Evolutionary conservation across 345 rosid genomes (phyloP).

Genomic region (Sonneratia alba): DNA sequence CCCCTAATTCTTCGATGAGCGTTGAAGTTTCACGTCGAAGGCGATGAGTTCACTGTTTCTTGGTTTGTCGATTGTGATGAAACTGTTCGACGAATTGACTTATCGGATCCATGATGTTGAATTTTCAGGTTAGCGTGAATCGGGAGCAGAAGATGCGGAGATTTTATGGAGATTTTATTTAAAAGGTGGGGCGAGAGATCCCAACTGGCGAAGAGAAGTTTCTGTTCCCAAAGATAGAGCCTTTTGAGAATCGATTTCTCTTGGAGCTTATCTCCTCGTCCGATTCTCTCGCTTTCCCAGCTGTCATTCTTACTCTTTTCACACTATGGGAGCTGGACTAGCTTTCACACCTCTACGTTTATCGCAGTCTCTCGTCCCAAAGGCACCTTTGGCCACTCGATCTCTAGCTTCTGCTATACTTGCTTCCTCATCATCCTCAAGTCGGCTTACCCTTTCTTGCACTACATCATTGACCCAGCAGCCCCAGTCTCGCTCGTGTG

Average conservation of each 20-base stretch:
- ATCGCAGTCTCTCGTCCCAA: constrained; percentile 43
- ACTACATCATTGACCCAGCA: constrained; percentile 20
- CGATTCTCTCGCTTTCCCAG: not conserved
- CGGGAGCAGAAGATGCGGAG: not conserved
- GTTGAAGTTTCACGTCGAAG: no score
- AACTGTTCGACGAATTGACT: constrained; percentile 6
- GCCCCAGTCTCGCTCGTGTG: constrained; percentile 36
- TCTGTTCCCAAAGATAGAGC: not conserved
- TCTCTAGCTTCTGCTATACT: constrained; percentile 22
- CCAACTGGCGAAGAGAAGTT: no score
- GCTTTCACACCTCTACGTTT: constrained; percentile 44
- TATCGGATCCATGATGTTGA: not conserved
- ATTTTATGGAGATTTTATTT: not conserved
- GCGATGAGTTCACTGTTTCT: no score
- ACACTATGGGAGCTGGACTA: constrained; percentile 55
- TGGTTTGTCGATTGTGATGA: no score
- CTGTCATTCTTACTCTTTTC: not conserved
- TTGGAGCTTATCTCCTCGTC: not conserved
- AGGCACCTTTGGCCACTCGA: constrained; percentile 29
- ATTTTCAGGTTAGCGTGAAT: constrained; percentile 9
- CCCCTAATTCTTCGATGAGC: no score
- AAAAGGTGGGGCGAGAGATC: not conserved
- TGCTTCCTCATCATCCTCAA: constrained; percentile 42
- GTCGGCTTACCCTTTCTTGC: constrained; percentile 40
- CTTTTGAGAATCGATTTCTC: not conserved